Evolutionary conservation across 179 eudicot species (phyloP), one percentile per base, ranked within the genome.

Genomic region (Beta corolliflora): DNA sequence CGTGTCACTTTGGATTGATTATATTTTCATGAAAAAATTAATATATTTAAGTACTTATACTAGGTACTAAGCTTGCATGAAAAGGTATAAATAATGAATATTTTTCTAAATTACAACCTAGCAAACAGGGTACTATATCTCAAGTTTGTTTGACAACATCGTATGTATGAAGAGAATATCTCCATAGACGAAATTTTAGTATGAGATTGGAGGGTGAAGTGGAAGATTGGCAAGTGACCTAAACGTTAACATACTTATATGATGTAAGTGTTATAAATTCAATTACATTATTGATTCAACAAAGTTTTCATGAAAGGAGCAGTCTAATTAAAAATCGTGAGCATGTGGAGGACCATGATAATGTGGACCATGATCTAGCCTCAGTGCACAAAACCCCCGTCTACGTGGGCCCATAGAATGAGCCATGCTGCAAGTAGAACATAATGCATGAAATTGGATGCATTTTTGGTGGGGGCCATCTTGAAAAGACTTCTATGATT

Each of bases 351-450:
- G 67, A 21, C 36, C 29, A 14, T 64, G 25, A 15, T 56, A 53
- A 23, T 55, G 71, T 81, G 80, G 84, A 31, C 77, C 80, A 48
- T 69, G 59, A 48, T 16, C 36, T 36, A 73, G 10, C 21, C 54
- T 15, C 15, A 23, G n/a, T 45, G 66, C 44, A 67, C n/a, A 66
- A 72, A 68, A 54, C 53, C 66, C 19, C 70, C 52, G 19, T 58
- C 66, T 59, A 52, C 5, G 60, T 72, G 76, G 76, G 76, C 36
- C 65, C n/a, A 52, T 70, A 29, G 71, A 31, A 66, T 73, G 66
- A 80, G 59, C 73, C 81, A 82, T 54, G 81, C 81, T 82, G 66
- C 77, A 53, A 71, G 64, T 58, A 63, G 78, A 18, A 23, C 44
- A 64, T 77, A 5, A 46, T 70, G 78, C 84, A 72, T 53, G 81